Evolutionary conservation across 352 stramenopile species (phyloP).

Genomic region (Discostella stelligera): DNA sequence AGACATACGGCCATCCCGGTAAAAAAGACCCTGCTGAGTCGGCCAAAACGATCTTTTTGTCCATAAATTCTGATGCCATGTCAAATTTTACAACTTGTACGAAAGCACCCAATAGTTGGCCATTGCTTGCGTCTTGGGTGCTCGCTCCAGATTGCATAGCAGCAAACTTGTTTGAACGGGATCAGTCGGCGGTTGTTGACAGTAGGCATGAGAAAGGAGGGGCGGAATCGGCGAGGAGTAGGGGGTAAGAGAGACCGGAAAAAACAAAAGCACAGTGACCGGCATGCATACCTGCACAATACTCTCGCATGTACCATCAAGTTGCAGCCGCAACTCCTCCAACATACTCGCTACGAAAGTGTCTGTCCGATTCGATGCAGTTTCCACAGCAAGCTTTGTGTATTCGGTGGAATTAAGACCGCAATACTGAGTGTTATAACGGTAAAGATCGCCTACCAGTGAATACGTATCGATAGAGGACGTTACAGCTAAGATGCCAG

Average conservation of each 20-base stretch:
- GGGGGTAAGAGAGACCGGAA: neutral
- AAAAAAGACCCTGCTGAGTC: constrained; percentile 23
- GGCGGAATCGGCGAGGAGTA: neutral
- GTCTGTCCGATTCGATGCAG: constrained; percentile 26
- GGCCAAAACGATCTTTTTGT: constrained; percentile 20
- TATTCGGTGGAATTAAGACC: constrained; percentile 43
- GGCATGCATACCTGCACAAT: constrained; percentile 26
- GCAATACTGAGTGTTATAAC: constrained; percentile 33
- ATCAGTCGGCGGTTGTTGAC: neutral
- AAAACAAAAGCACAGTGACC: neutral
- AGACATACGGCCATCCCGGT: constrained; percentile 44
- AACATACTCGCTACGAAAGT: constrained; percentile 34
- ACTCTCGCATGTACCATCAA: constrained; percentile 23
- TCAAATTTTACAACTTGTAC: constrained; percentile 43
- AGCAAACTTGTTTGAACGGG: constrained; percentile 12
- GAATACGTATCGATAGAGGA: constrained; percentile 26
- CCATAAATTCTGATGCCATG: constrained; percentile 14
- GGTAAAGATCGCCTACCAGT: constrained; percentile 18
- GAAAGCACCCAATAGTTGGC: constrained; percentile 33
- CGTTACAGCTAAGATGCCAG: constrained; percentile 26
- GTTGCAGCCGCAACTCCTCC: constrained; percentile 35
- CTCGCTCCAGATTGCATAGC: constrained; percentile 41
- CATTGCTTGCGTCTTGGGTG: constrained; percentile 19
- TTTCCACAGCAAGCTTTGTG: constrained; percentile 29
- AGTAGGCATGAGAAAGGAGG: neutral